phyloP scores from a whole-genome alignment of 225 moss, liverwort and hornwort species.

The Polytrichum formosum region DNA sequence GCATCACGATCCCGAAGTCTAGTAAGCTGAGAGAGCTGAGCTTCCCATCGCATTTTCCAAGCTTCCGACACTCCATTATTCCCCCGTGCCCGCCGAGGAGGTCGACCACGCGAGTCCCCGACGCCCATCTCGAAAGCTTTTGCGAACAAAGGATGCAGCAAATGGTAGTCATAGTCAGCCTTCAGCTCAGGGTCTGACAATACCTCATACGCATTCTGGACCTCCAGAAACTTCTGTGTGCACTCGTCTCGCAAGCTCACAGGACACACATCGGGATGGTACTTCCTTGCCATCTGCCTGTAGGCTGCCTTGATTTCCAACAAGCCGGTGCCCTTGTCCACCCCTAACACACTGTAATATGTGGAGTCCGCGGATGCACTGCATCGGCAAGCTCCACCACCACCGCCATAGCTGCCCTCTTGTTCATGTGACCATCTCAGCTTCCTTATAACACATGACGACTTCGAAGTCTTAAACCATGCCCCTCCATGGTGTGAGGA shows the following conservation, averaged over 20 bases:
- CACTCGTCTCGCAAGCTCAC: constrained; percentile 32
- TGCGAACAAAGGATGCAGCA: constrained; percentile 49
- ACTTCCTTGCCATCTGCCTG: constrained; percentile 44
- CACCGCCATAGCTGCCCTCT: not conserved
- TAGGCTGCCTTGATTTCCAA: constrained; percentile 54
- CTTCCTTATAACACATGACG: too few relatives aligned
- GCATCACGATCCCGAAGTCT: constrained; percentile 19
- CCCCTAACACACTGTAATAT: constrained; percentile 44
- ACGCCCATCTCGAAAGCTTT: constrained; percentile 24
- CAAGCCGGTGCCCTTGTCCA: constrained; percentile 21
- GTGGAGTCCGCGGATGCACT: not conserved
- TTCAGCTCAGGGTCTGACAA: constrained; percentile 46
- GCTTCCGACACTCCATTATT: constrained; percentile 40
- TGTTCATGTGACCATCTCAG: too few relatives aligned
- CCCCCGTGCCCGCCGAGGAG: constrained; percentile 26
- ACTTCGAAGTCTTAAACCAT: too few relatives aligned
- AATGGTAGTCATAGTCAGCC: constrained; percentile 46
- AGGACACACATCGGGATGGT: constrained; percentile 60
- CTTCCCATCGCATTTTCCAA: constrained; percentile 50
- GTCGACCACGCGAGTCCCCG: not conserved
- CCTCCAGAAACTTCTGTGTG: constrained; percentile 51
- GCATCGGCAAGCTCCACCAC: not conserved
- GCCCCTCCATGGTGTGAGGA: too few relatives aligned
- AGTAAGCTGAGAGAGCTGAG: constrained; percentile 46
- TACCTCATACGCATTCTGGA: constrained; percentile 58